Percentiles rank a stretch among this genome's conserved stretches.
Conservation (phyloP, 2,329 filamentous ascomycete species). For the Talaromyces sp. region DNA sequence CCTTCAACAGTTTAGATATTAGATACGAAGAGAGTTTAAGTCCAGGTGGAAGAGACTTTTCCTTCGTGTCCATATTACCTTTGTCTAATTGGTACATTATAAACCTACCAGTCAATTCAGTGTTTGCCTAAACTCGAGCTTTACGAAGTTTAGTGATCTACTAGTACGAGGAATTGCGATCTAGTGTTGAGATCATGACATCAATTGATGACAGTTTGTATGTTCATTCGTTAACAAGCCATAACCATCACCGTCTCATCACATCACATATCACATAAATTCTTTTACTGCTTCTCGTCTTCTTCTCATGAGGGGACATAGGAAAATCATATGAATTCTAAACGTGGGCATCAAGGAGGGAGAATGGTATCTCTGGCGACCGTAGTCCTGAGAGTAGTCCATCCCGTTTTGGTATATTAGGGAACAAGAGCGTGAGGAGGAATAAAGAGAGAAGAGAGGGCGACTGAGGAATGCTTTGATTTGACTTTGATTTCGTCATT, state of each 20-base stretch:
- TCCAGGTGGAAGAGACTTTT: neutral
- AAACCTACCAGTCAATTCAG: neutral
- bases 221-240: slow-evolving; percentile 9
- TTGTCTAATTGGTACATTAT: neutral
- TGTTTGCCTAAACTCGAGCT: neutral
- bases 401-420: slow-evolving; percentile 14
- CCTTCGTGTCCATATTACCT: neutral
- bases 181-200: neutral
- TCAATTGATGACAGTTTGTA: slow-evolving; percentile 10
- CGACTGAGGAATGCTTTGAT: slow-evolving; percentile 2
- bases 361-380: neutral
- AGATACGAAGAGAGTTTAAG: neutral
- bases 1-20: neutral
- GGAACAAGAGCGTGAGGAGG: slow-evolving; percentile 2
- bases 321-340: slow-evolving; percentile 16
- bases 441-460: slow-evolving; percentile 6
- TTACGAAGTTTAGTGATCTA: neutral
- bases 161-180: neutral
- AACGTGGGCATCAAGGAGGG: slow-evolving; percentile 4
- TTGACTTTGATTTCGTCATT: slow-evolving; percentile 32
- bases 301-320: slow-evolving; percentile 14
- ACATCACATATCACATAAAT: slow-evolving; percentile 15
- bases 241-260: slow-evolving; percentile 16
- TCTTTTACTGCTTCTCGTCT: slow-evolving; percentile 10
- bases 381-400: neutral